Evolutionary conservation across 2,329 filamentous ascomycete genomes (phyloP).

Genomic region (Talaromyces sp.): DNA sequence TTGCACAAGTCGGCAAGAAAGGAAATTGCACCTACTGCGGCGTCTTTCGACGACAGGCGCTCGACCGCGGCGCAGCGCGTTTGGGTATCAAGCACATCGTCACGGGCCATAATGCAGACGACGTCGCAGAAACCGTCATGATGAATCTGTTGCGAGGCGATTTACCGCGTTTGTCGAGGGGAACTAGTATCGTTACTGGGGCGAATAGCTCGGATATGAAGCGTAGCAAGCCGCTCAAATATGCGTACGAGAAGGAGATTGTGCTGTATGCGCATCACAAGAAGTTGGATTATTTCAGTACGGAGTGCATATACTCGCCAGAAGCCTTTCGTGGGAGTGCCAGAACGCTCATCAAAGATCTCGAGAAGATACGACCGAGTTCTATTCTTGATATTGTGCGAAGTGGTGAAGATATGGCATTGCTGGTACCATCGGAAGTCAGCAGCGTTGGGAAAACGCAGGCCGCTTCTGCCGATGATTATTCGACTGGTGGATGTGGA

Average conservation of each 20-base stretch:
- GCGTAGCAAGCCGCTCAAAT: constrained; percentile 94
- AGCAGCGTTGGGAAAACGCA: constrained; percentile 33
- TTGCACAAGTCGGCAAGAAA: constrained; percentile 93
- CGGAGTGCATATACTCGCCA: constrained; percentile 96
- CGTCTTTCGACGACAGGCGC: constrained; percentile 88
- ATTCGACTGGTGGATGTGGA: constrained; percentile 68
- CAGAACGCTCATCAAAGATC: constrained; percentile 85
- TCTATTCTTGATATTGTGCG: constrained; percentile 92
- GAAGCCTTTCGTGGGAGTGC: constrained; percentile 95
- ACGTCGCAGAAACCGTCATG: constrained; percentile 93
- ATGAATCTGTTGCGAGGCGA: constrained; percentile 96
- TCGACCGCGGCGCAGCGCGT: constrained; percentile 87
- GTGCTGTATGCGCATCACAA: constrained; percentile 97
- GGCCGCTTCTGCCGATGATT: constrained; percentile 47
- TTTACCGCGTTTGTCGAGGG: constrained; percentile 78
- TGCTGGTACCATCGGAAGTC: constrained; percentile 67
- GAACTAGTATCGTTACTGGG: constrained; percentile 88
- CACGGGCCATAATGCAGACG: constrained; percentile 96
- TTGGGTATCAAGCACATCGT: constrained; percentile 89
- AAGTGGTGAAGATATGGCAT: constrained; percentile 94
- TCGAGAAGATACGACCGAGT: constrained; percentile 89
- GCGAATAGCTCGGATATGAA: constrained; percentile 78
- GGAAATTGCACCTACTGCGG: constrained; percentile 99
- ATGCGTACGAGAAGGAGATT: constrained; percentile 98
- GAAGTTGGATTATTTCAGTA: constrained; percentile 95